A percentile compares a stretch with the other conserved stretches of the same genome.
phyloP scores from a whole-genome alignment of 768 basidiomycete species.

The Cubamyces sp. region DNA sequence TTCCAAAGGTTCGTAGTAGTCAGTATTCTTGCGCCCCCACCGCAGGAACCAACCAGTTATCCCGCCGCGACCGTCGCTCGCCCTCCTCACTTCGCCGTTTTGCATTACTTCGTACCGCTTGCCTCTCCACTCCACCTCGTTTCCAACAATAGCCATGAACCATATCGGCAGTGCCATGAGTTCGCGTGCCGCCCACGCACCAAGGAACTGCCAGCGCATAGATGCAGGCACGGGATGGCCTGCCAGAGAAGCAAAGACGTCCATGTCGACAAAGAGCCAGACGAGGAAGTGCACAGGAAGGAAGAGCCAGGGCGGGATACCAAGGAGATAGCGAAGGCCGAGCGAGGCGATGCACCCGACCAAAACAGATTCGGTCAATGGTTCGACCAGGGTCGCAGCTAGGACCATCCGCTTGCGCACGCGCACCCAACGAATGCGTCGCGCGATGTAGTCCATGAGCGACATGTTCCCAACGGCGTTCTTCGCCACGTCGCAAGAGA shows the following conservation, averaged over 20 bases:
- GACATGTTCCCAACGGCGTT: conserved; percentile 91
- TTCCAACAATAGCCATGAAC: conserved; percentile 76
- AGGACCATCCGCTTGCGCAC: conserved; percentile 95
- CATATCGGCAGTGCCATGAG: conserved; percentile 87
- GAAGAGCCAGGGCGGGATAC: conserved; percentile 56
- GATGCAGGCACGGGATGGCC: conserved; percentile 57
- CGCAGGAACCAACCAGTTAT: conserved; percentile 24
- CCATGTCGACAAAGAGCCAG: conserved; percentile 83
- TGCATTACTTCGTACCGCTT: conserved; percentile 69
- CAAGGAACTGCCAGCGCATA: conserved; percentile 60
- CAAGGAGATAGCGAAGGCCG: conserved; percentile 55
- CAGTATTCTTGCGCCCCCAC: conserved; percentile 25
- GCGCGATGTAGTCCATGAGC: conserved; percentile 80
- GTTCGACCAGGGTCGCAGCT: conserved; percentile 85
- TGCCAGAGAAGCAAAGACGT: conserved; percentile 78
- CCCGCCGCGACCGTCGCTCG: conserved; percentile 14
- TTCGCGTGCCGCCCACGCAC: conserved; percentile 83
- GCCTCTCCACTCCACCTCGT: conserved; percentile 89
- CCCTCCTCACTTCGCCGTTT: conserved; percentile 67
- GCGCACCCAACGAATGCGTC: conserved; percentile 95
- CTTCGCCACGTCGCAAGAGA: conserved; percentile 88
- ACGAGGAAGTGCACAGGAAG: conserved; percentile 59
- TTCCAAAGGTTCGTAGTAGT: conserved; percentile 43
- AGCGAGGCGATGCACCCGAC: conserved; percentile 66
- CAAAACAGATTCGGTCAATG: conserved; percentile 87